A percentile compares a stretch with the other conserved stretches of the same genome.
phyloP scores from a whole-genome alignment of 1,284 basidiomycete genomes.

The Marasmius sp. region DNA sequence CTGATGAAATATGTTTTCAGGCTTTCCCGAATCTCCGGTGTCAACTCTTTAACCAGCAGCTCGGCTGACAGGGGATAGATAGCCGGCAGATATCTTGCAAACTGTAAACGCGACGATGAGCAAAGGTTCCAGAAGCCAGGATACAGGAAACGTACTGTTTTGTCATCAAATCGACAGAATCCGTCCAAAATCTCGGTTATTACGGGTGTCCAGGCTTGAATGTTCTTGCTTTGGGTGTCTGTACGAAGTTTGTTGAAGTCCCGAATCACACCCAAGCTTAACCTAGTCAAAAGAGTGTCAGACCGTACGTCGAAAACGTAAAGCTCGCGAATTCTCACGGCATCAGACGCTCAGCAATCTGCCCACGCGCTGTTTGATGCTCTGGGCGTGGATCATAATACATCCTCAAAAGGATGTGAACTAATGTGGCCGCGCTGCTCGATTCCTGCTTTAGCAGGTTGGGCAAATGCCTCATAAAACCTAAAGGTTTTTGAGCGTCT shows the following conservation, averaged over 20 bases:
- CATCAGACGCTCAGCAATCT: conserved; percentile 86
- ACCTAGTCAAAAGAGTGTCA: conserved; percentile 40
- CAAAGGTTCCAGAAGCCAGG: conserved; percentile 2
- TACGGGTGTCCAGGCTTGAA: conserved; percentile 97
- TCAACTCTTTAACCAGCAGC: conserved; percentile 76
- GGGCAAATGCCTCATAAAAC: conserved; percentile 99
- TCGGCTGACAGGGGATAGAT: conserved; percentile 88
- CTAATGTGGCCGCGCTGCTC: conserved; percentile 92
- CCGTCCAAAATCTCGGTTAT: conserved; percentile 92
- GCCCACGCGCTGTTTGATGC: conserved; percentile 78
- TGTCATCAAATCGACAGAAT: conserved; percentile 86
- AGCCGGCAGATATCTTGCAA: conserved; percentile 78
- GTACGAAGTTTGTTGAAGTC: conserved; percentile 90
- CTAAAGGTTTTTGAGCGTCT: conserved; percentile 37
- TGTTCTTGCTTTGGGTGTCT: conserved; percentile 94
- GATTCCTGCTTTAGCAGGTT: conserved; percentile 99
- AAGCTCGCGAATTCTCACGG: conserved; percentile 61
- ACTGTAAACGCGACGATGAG: conserved; percentile 46
- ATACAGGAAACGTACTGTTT: conserved; percentile 62
- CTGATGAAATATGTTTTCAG: conserved; percentile 77
- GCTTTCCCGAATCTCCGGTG: conserved; percentile 77
- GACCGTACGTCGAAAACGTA: neutral
- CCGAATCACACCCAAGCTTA: conserved; percentile 88
- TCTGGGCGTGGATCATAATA: conserved; percentile 89
- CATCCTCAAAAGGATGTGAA: conserved; percentile 91